Evolutionary conservation across 108 stramenopile genomes (phyloP).

Genomic region (Stephanodiscus triporus): DNA sequence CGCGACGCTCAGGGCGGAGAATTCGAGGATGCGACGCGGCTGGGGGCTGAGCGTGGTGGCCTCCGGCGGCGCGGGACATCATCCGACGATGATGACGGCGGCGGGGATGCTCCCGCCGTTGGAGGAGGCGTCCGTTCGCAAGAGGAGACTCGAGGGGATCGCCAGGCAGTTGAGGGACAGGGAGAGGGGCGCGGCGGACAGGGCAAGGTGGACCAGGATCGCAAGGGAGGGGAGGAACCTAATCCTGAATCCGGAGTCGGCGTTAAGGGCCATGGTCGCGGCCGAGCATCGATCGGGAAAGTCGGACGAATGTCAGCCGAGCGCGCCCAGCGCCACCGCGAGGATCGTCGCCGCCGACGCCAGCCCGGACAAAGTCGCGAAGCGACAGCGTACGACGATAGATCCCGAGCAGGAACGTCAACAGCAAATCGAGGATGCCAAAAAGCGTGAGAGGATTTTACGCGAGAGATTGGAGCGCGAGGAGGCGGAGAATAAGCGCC

Average conservation of each 20-base stretch:
- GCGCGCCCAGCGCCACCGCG: not conserved
- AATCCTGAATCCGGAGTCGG: conserved; percentile 45
- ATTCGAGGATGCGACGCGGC: conserved; percentile 35
- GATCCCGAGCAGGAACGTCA: conserved; percentile 35
- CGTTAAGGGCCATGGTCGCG: conserved; percentile 30
- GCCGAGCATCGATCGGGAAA: conserved; percentile 12
- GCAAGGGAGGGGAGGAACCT: conserved; percentile 28
- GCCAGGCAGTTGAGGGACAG: conserved; percentile 63
- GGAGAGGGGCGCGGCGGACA: conserved; percentile 52
- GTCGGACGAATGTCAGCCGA: conserved; percentile 15
- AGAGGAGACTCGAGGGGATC: conserved; percentile 67
- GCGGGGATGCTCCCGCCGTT: conserved; percentile 27
- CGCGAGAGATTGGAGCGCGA: conserved; percentile 43
- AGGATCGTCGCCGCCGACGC: too few species aligned
- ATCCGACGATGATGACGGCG: conserved; percentile 12
- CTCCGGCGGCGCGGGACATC: conserved; percentile 24
- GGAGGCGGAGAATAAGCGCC: conserved; percentile 45
- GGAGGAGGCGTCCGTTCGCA: conserved; percentile 51
- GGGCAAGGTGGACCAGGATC: conserved; percentile 45
- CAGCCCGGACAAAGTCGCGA: conserved; percentile 5
- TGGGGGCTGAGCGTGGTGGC: conserved; percentile 42
- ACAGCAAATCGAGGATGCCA: conserved; percentile 39
- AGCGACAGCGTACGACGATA: conserved; percentile 36
- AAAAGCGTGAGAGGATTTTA: conserved; percentile 34
- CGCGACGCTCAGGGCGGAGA: conserved; percentile 64